Percentiles rank a stretch among this genome's conserved stretches.
phyloP scores from a whole-genome alignment of 768 basidiomycete genomes.

The Tricholoma flavovirens region DNA sequence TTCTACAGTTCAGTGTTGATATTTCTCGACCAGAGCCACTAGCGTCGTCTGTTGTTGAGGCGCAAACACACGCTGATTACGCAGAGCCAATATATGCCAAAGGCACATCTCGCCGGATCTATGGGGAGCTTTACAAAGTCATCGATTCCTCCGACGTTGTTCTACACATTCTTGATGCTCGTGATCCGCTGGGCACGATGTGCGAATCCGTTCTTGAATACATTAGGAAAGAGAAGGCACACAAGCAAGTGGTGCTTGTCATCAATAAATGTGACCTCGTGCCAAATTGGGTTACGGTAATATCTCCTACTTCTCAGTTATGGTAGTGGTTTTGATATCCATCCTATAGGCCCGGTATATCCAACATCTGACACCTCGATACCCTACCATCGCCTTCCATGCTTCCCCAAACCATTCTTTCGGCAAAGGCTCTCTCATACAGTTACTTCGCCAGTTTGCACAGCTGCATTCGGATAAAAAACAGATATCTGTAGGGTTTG shows the following conservation, averaged over 20 bases:
- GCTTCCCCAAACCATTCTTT: conserved; percentile 99
- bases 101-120: conserved; percentile 92
- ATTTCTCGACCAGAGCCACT: conserved; percentile 34
- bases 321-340: conserved; percentile 1
- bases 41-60: conserved; percentile 43
- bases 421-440: conserved; percentile 97
- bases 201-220: conserved; percentile 93
- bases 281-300: conserved; percentile 96
- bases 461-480: conserved; percentile 98
- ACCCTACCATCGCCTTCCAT: conserved; percentile 97
- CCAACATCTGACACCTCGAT: conserved; percentile 88
- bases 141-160: conserved; percentile 98
- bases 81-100: conserved; percentile 93
- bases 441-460: conserved; percentile 93
- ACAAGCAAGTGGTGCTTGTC: conserved; percentile 94
- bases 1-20: neutral
- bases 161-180: conserved; percentile 90
- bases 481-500: conserved; percentile 96
- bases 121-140: conserved; percentile 98
- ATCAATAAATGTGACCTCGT: conserved; percentile 99
- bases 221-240: conserved; percentile 91
- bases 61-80: conserved; percentile 67
- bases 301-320: neutral
- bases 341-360: conserved; percentile 81
- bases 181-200: conserved; percentile 92